Base-by-base conservation (phyloP, 805 yeast species). In the Cyberlindnera xylosilytica region DNA sequence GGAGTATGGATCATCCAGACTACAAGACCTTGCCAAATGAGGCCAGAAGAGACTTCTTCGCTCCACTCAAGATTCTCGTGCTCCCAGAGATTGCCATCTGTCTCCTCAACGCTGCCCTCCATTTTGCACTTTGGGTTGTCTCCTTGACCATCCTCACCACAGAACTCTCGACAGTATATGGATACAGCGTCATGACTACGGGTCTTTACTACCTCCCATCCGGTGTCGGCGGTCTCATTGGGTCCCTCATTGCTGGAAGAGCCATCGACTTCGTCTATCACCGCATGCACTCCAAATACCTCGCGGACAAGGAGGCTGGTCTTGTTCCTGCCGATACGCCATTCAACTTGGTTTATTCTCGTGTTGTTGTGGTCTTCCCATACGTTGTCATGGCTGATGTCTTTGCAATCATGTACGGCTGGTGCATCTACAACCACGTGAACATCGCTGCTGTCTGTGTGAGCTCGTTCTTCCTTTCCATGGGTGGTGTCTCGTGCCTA, bases 141-240 rank as follows among this genome's bases (percentile, higher is more conserved):
- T 68, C 77, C 13, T 72, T 84, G 44, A 82, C 95, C 0, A 73
- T 87, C 0, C 61, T 84, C 42, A 71, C 89, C 0, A 74, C 84
- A 0, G 64, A 69, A 9, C 60, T 87, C 26, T 65, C 75, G 20
- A 58, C 62, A 7, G 49, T 63, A 3, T 86, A 87, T 50, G 63
- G 69, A 19, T 74, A 78, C 46, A 50, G 72, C 1, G 74, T 81
- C 1, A 63, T 77, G 34, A 70, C 78, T 35, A 76, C 85, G 28
- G 96, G 96, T 3, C 62, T 79, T n/a, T 78, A 87, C 42, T 88
- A 80, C 54, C 66, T 88, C 32, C 83, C 95, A 4, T 79, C 82
- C 18, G 96, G 96, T n/a, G 51, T 76, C 0, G 83, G 83, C 9
- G 76, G 87, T 6, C 58, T 85, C n/a, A 28, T 69, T 0, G 87